These are phyloP conservation scores for Solanum megistacrolobum DNA, from an alignment of 257 asterid genomes.

Conservation along the genomic window DNA sequence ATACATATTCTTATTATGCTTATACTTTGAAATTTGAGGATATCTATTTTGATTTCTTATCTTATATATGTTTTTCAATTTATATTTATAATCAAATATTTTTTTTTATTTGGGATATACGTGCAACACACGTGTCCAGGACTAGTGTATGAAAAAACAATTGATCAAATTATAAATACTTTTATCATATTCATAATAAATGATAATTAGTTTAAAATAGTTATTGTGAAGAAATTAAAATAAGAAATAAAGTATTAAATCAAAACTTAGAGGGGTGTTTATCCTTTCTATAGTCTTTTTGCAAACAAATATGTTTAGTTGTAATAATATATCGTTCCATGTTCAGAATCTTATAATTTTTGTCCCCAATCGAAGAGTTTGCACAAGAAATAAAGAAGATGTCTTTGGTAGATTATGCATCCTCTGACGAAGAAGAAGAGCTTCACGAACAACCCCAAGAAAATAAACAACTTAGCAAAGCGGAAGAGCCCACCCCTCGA, in stretches of 20 bases:
- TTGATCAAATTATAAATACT: background rate
- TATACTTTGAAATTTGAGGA: no score
- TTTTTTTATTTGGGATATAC: no score
- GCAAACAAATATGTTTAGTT: no score
- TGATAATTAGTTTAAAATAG: background rate
- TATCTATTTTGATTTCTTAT: no score
- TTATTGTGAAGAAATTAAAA: background rate
- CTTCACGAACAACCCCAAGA: background rate
- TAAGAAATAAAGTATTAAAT: background rate
- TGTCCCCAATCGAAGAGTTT: background rate
- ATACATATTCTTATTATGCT: no score
- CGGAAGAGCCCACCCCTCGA: background rate
- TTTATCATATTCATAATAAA: background rate
- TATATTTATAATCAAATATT: no score
- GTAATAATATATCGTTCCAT: no score
- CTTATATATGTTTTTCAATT: no score
- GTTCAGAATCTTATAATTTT: no score
- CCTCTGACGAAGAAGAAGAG: conserved; percentile 28
- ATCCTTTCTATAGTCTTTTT: no score
- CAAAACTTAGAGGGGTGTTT: no score
- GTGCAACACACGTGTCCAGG: no score
- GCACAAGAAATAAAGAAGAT: conserved; percentile 10
- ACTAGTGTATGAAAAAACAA: background rate
- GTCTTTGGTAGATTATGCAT: conserved; percentile 83
- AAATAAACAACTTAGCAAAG: background rate